Evolutionary conservation across 768 basidiomycete genomes (phyloP), one percentile per base, ranked within the genome.

Genomic region (Tylopilus plumbeoviolaceoides): DNA sequence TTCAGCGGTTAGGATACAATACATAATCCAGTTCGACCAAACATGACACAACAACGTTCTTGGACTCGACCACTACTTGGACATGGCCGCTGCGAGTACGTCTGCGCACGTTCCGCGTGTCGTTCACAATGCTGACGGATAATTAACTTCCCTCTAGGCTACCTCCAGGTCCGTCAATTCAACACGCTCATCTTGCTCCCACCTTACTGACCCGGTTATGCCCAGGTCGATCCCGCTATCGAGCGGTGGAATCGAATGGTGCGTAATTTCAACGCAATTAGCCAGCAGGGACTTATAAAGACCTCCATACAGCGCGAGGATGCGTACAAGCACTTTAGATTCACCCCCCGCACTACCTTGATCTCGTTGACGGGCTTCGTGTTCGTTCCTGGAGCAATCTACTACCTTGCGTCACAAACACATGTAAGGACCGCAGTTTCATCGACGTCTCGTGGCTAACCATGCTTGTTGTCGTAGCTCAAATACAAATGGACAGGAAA

Each of bases 321-420:
- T 57, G 88, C 83, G n/a, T 91, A 92, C 70, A 75, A 86, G 64
- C 78, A 83, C 64, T 95, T 94, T 70, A 81, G 80, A 36, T 92
- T 90, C 76, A 95, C 89, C 33, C 80, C 73, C 27, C 73, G 79
- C 51, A 82, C 85, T 21, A 78, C 86, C 25, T 75, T 84, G 61
- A 79, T 83, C 41, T 63, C 78, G 36, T 54, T 90, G 20, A 71
- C 83, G 12, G 89, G 87, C 33, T 75, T 86, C 59, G 69, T 86
- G 21, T 70, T 89, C 48, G 70, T 86, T 48, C 92, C 92, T 8
- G 78, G 77, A 17, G 69, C 78, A 17, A 67, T 86, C 21, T 70
- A 70, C 57, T 69, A 81, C 45, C 65, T 82, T 43, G 75, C 75
- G 40, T 68, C 69, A 42, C 60, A 67, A 51, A 67, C 62, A 47